Evolutionary conservation across 495 filamentous ascomycete genomes (phyloP).

Genomic region (Aspergillus campestris): DNA sequence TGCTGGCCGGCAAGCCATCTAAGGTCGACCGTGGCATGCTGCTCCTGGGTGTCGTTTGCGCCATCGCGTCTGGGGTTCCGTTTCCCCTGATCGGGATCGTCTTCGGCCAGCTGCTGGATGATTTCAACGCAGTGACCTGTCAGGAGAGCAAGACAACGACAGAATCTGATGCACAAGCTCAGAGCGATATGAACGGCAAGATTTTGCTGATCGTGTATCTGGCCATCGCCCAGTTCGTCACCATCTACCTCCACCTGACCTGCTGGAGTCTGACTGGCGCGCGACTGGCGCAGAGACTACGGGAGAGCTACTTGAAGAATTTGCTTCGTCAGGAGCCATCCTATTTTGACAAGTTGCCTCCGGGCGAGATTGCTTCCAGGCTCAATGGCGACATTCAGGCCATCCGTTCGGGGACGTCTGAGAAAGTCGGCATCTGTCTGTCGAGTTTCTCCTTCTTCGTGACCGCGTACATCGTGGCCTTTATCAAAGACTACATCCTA

Average conservation of each 20-base stretch:
- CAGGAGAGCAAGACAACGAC: conserved; percentile 15
- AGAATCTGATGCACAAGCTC: conserved; percentile 15
- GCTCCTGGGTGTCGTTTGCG: conserved; percentile 40
- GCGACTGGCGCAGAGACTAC: conserved; percentile 53
- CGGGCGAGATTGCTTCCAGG: conserved; percentile 54
- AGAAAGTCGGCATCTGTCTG: conserved; percentile 58
- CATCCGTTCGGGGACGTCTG: conserved; percentile 54
- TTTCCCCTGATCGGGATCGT: conserved; percentile 61
- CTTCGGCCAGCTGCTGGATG: conserved; percentile 60
- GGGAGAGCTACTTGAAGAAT: conserved; percentile 47
- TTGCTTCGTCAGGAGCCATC: conserved; percentile 53
- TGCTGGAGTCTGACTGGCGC: conserved; percentile 56
- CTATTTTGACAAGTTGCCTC: conserved; percentile 49
- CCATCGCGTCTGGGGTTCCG: conserved; percentile 56
- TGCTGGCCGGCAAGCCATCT: conserved; percentile 34
- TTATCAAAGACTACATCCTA: conserved; percentile 45
- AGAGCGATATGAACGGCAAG: conserved; percentile 44
- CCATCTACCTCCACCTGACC: conserved; percentile 43
- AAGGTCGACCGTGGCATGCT: conserved; percentile 39
- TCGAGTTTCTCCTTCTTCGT: conserved; percentile 53
- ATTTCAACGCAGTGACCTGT: conserved; percentile 54
- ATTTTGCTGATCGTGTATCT: conserved; percentile 56
- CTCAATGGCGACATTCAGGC: conserved; percentile 52
- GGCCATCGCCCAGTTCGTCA: conserved; percentile 51
- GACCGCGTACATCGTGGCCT: conserved; percentile 55